Base-by-base conservation (phyloP, 176 grass and related monocot genomes). In the Eragrostis curvula region DNA sequence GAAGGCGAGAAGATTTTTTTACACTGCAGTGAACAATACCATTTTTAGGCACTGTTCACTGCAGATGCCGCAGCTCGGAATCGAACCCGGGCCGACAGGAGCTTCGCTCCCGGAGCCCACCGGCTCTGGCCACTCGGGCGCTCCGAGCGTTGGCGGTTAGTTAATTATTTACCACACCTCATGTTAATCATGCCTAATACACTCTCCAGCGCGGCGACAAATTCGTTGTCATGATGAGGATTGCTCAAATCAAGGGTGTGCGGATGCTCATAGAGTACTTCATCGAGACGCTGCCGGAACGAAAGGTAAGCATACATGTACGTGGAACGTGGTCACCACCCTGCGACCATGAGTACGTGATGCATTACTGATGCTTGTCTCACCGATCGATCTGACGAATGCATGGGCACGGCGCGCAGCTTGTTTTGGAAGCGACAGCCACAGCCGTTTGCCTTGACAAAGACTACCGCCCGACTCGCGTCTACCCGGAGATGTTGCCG, bases 241-340 rank as follows among this genome's bases (percentile, higher is more conserved):
- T 91, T 64, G 49, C 8, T 0, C 43, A 60, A 5, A 76, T 94
- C 65, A 81, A 88, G 40, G 87, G 91, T 25, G 82, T 23, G 24
- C 85, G 87, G 39, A 74, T 94, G 16, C 13, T 76, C 21, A 16
- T 71, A 2, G 75, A 97, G 32, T 87, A 94, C 42, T 68, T 82
- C 43, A 83, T 97, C 70, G 79, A 90, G 87, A 91, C 60, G 66
- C 79, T 97, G 44, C 87, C 89, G 9, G 85, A 92, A 50, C 65
- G 68, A 4, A 79, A 73, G 84, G 91, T 89, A 71, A 1, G 47
- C 18, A 1, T 2, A 51, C 15, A 30, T 4, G 5, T 13, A 8
- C 32, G 4, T 36, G 32, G 32, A 36, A 36, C 32, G 32, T 36
- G 32, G 32, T 36, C 3, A 4, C 4, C 3, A 36, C 46, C 46